Conservation (phyloP, 2,329 filamentous ascomycete species). For the Trichoderma breve region DNA sequence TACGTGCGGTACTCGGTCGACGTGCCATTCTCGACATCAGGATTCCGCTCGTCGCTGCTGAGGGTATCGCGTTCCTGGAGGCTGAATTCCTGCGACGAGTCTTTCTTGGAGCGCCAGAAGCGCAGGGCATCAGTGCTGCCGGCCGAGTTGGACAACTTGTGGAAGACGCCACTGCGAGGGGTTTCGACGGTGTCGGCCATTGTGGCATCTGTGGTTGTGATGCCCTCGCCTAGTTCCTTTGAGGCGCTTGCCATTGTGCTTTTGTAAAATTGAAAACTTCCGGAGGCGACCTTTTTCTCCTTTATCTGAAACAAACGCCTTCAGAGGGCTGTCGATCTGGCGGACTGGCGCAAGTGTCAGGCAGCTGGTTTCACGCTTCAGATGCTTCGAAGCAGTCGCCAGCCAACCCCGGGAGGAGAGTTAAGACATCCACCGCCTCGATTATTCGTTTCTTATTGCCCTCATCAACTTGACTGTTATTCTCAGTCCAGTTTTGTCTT, state of each 20-base stretch:
- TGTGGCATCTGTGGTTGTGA: not conserved
- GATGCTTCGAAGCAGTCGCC: not conserved
- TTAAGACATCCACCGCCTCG: not conserved
- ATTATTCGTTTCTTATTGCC: not conserved
- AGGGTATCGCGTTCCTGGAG: conserved; percentile 26
- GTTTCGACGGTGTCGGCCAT: not conserved
- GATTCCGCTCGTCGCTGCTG: conserved; percentile 19
- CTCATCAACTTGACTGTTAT: not conserved
- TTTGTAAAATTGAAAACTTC: not conserved
- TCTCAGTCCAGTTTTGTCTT: not conserved
- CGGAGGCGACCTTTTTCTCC: not conserved
- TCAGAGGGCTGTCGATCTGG: not conserved
- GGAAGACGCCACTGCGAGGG: conserved; percentile 11
- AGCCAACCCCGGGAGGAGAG: not conserved
- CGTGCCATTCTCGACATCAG: conserved; percentile 26
- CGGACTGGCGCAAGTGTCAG: not conserved
- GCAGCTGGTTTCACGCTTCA: not conserved
- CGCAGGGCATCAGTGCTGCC: conserved; percentile 28
- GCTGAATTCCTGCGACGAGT: conserved; percentile 30
- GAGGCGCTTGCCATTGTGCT: not conserved
- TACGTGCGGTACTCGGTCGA: conserved; percentile 55
- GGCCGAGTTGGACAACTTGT: conserved; percentile 21
- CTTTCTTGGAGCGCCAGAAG: conserved; percentile 33
- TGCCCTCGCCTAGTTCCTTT: not conserved
- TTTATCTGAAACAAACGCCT: not conserved